Evolutionary conservation across 1,284 basidiomycete species (phyloP), one percentile per base, ranked within the genome.

Genomic region (Pseudozyma tsukubaensis): DNA sequence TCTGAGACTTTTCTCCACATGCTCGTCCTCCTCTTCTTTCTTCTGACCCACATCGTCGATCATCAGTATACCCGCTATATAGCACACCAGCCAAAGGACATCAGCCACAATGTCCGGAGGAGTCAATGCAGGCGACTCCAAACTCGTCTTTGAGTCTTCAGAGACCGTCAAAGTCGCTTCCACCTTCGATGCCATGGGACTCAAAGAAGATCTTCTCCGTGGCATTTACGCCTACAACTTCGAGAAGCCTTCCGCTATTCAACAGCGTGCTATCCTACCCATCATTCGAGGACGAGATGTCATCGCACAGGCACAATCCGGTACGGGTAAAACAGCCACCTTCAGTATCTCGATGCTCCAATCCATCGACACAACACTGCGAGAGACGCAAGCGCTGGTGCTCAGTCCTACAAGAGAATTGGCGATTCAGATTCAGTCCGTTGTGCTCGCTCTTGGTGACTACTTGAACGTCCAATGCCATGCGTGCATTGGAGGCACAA

Each of bases 401-500:
- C 90, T 99, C 44, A 96, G 94, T 32, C 82, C 21, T 92, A 85
- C 96, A 16, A 73, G 82, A 45, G 82, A 84, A 44, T 52, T 84
- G 34, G 82, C 82, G 10, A 95, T 94, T 16, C 97, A 99, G 87
- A 98, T 97, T 79, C 96, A 99, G 86, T 94, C 92, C n/a, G 96
- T 99, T 71, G 91, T 99, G 12, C 90, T 99, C 54, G 97, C 97
- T 8, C 88, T 99, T 18, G 96, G 97, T 47, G 97, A 98, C 87
- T 97, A 98, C 85, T 95, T 98, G 94, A 98, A 97, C 84, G 94
- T 99, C 21, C 94, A 97, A 80, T 98, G 96, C 86, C 96, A 99
- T 85, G 97, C 97, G 39, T 99, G 96, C 86, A 97, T 99, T 82
- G 96, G 96, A 57, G 97, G 97, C 39, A 98, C 95, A 4, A 94